Percentiles rank a stretch among this genome's conserved stretches.
phyloP scores from a whole-genome alignment of 345 rosid species.

The Streptanthus diversifolius region DNA sequence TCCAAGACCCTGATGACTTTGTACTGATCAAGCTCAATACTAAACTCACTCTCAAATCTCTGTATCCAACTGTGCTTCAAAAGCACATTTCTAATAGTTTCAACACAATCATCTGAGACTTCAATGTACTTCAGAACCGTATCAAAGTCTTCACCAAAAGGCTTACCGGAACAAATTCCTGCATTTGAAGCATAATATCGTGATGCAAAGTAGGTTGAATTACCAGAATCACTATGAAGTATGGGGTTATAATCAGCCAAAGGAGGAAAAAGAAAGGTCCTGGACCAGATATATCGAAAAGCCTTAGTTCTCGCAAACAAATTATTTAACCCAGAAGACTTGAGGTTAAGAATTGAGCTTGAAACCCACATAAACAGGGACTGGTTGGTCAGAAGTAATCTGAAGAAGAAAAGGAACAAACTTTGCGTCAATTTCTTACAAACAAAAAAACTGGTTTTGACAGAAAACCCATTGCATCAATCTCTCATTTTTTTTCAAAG shows the following conservation, averaged over 20 bases:
- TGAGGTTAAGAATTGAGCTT: constrained; percentile 16
- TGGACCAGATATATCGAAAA: constrained; percentile 16
- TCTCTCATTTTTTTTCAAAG: background rate
- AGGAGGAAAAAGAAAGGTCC: background rate
- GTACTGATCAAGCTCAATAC: constrained; percentile 32
- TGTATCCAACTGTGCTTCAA: constrained; percentile 30
- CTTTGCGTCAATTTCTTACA: background rate
- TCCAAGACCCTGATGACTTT: constrained; percentile 31
- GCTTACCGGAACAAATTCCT: background rate
- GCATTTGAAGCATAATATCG: background rate
- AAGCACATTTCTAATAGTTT: constrained; percentile 27
- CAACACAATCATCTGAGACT: constrained; percentile 16
- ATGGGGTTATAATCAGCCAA: background rate
- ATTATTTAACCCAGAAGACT: constrained; percentile 18
- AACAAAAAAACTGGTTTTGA: background rate
- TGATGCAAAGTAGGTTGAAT: background rate
- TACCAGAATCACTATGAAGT: constrained; percentile 6
- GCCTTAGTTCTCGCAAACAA: constrained; percentile 10
- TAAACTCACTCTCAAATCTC: constrained; percentile 9
- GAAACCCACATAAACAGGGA: constrained; percentile 34
- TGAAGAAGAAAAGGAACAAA: background rate
- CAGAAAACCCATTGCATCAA: background rate
- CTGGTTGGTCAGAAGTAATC: constrained; percentile 8
- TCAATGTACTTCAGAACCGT: background rate
- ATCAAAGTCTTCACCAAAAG: constrained; percentile 26